Evolutionary conservation across 2,329 filamentous ascomycete species (phyloP).

Genomic region (Lecanicillium sp.): DNA sequence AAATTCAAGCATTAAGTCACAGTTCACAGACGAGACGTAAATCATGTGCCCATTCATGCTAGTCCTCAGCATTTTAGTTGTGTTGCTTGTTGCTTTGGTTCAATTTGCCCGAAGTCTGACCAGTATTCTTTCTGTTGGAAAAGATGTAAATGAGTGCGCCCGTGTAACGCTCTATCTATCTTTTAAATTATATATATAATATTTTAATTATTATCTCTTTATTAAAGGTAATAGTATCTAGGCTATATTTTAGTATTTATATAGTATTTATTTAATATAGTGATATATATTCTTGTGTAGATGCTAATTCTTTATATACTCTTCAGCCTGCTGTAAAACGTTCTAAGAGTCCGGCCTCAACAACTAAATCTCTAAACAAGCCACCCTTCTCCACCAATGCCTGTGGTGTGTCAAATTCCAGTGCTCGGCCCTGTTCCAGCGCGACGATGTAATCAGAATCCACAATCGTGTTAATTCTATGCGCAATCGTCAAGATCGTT

Average conservation of each 20-base stretch:
- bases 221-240: not conserved
- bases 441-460: constrained; percentile 75
- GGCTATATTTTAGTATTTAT: not conserved
- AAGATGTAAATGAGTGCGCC: too few species aligned
- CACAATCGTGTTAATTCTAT: constrained; percentile 88
- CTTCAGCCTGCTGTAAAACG: constrained; percentile 2
- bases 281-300: not conserved
- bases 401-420: constrained; percentile 76
- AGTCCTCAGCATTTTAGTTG: too few species aligned
- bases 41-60: too few species aligned
- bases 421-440: constrained; percentile 74
- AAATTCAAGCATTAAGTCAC: too few species aligned
- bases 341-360: constrained; percentile 6
- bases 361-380: constrained; percentile 51
- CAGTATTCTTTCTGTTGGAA: too few species aligned
- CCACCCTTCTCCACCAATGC: constrained; percentile 65
- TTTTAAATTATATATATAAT: not conserved
- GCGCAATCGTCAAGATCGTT: constrained; percentile 93
- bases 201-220: not conserved
- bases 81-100: too few species aligned
- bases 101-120: too few species aligned
- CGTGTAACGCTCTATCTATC: too few species aligned
- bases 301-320: not conserved
- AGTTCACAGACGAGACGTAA: too few species aligned
- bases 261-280: not conserved